Conservation (phyloP, 345 rosid species). For the Gossypium bickii region DNA sequence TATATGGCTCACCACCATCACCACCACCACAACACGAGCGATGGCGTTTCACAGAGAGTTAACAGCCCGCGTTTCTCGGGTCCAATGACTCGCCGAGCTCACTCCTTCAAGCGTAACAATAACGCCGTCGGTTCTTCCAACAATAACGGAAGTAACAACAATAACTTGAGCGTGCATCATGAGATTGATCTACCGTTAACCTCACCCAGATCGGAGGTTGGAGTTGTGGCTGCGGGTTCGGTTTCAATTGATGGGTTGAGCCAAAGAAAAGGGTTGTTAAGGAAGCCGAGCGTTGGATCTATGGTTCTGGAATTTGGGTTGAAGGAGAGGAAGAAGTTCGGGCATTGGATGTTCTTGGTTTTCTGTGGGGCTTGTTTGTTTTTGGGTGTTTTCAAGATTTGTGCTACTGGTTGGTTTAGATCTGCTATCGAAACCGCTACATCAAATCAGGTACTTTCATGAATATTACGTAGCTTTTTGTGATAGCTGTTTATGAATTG, state of each 20-base stretch:
- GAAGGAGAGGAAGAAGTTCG: slow-evolving; percentile 67
- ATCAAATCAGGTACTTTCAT: slow-evolving; percentile 43
- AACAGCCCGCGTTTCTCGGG: slow-evolving; percentile 90
- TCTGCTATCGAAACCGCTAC: slow-evolving; percentile 63
- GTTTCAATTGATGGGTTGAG: slow-evolving; percentile 36
- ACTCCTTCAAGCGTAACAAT: slow-evolving; percentile 72
- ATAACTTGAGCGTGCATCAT: slow-evolving; percentile 36
- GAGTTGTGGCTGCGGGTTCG: slow-evolving; percentile 18
- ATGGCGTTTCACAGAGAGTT: slow-evolving; percentile 70
- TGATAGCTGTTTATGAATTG: not conserved
- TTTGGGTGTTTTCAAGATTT: slow-evolving; percentile 79
- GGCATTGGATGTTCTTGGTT: slow-evolving; percentile 78
- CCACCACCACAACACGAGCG: slow-evolving; percentile 42
- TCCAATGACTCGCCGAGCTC: slow-evolving; percentile 83
- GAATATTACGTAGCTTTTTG: not conserved
- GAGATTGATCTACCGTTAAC: slow-evolving; percentile 69
- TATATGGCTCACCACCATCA: slow-evolving; percentile 55
- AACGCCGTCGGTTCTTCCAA: not conserved
- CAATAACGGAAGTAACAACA: slow-evolving; percentile 9
- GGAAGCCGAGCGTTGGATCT: slow-evolving; percentile 52
- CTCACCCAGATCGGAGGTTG: slow-evolving; percentile 79
- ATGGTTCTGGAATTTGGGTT: slow-evolving; percentile 55
- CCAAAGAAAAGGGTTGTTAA: slow-evolving; percentile 39
- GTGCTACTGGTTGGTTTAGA: slow-evolving; percentile 89
- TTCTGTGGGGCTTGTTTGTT: slow-evolving; percentile 85